Evolutionary conservation across 345 rosid genomes (phyloP).

Genomic region (Eucalyptus lansdowneana): DNA sequence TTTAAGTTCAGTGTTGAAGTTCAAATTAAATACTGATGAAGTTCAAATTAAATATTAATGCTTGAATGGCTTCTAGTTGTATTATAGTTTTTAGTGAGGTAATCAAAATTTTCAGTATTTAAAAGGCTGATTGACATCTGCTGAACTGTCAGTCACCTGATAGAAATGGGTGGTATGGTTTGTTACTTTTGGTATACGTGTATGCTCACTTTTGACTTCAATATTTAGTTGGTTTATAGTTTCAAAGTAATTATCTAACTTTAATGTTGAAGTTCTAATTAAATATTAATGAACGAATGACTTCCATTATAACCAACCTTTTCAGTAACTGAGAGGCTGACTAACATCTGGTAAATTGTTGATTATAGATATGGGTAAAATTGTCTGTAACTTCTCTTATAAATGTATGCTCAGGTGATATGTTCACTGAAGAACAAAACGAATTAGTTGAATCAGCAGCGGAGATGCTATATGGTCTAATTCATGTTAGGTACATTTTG

Average conservation of each 20-base stretch:
- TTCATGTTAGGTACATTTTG: constrained; percentile 83
- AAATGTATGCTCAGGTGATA: constrained; percentile 47
- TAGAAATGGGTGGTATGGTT: background rate
- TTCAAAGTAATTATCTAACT: background rate
- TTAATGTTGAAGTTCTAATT: background rate
- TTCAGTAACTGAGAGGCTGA: background rate
- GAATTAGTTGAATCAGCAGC: constrained; percentile 97
- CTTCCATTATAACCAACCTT: background rate
- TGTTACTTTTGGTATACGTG: background rate
- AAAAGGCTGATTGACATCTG: background rate
- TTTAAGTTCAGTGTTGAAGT: background rate
- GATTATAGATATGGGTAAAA: background rate
- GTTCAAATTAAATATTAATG: background rate
- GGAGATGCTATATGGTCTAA: constrained; percentile 93
- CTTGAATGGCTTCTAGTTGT: background rate
- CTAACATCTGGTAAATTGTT: background rate
- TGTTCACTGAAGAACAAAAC: constrained; percentile 92
- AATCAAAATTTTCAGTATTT: background rate
- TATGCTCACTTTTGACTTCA: background rate
- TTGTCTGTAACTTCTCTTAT: background rate
- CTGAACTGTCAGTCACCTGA: background rate
- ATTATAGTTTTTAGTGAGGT: background rate
- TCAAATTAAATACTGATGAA: background rate
- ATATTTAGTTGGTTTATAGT: background rate
- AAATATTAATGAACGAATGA: background rate